These are phyloP conservation scores for Nicotiana rustica DNA, from an alignment of 305 asterid species.

Conservation along the genomic window DNA sequence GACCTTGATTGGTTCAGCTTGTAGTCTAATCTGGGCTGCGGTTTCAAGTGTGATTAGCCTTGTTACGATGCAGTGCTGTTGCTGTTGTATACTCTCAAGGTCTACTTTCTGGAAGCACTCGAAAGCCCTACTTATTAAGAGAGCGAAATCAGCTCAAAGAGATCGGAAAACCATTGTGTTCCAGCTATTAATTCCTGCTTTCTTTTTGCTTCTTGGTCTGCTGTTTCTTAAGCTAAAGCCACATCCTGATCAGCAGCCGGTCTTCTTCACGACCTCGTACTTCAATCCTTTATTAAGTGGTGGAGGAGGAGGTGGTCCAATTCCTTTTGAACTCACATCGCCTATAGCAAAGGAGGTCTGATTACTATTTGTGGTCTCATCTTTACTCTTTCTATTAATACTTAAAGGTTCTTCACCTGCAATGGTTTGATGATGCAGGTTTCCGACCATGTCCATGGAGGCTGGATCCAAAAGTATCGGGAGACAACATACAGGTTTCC, in stretches of 20 bases:
- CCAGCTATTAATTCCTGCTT: conserved; percentile 88
- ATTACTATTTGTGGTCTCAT: conserved; percentile 33
- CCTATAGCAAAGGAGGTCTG: conserved; percentile 77
- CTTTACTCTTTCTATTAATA: conserved; percentile 28
- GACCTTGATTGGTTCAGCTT: conserved; percentile 67
- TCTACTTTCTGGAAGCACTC: conserved; percentile 91
- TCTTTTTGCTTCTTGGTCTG: conserved; percentile 91
- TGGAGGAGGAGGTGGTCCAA: conserved; percentile 98
- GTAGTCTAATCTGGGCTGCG: conserved; percentile 60
- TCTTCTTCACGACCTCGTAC: conserved; percentile 86
- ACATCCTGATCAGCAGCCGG: conserved; percentile 89
- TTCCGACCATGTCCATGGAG: conserved; percentile 80
- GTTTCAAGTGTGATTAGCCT: conserved; percentile 63
- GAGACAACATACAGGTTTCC: conserved; percentile 74
- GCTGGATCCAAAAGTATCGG: conserved; percentile 88
- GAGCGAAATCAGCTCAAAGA: conserved; percentile 88
- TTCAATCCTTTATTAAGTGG: conserved; percentile 94
- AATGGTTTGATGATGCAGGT: conserved; percentile 56
- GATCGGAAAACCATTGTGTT: conserved; percentile 87
- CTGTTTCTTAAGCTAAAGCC: conserved; percentile 84
- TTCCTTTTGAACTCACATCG: conserved; percentile 85
- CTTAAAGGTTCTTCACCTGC: conserved; percentile 33
- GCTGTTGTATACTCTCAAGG: conserved; percentile 67
- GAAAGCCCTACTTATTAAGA: conserved; percentile 84
- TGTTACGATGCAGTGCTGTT: conserved; percentile 84